Evolutionary conservation across 306 rosid genomes (phyloP).

Genomic region (Malus orientalis): DNA sequence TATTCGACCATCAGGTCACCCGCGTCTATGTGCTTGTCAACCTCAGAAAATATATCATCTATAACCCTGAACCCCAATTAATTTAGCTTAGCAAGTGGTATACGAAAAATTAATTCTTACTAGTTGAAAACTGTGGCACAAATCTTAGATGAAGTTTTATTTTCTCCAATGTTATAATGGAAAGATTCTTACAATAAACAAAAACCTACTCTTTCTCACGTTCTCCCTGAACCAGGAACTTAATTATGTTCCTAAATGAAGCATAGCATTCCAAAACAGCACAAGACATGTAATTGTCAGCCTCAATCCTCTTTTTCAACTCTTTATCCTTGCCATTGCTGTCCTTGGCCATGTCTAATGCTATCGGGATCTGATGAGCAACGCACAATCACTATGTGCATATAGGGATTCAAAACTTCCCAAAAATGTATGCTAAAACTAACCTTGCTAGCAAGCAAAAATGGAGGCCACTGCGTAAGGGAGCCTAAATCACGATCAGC

Average conservation of each 20-base stretch:
- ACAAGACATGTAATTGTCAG: constrained; percentile 77
- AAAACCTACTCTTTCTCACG: constrained; percentile 67
- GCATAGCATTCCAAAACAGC: constrained; percentile 96
- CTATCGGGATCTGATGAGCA: constrained; percentile 74
- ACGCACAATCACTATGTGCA: constrained; percentile 8
- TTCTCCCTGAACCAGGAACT: constrained; percentile 60
- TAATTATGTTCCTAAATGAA: constrained; percentile 70
- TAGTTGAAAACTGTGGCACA: background rate
- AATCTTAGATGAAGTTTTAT: background rate
- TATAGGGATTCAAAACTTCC: constrained; percentile 8
- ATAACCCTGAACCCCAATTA: constrained; percentile 47
- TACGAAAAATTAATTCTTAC: background rate
- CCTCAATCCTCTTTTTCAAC: constrained; percentile 66
- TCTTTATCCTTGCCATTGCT: constrained; percentile 96
- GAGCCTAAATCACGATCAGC: constrained; percentile 80
- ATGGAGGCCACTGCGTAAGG: constrained; percentile 92
- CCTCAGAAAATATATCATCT: constrained; percentile 53
- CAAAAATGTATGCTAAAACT: constrained; percentile 4
- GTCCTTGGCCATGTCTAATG: constrained; percentile 97
- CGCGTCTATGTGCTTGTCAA: constrained; percentile 44
- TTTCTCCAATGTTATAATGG: background rate
- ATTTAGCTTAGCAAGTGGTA: background rate
- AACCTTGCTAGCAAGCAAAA: constrained; percentile 99
- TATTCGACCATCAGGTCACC: constrained; percentile 39
- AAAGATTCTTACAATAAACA: background rate